A percentile compares a stretch with the other conserved stretches of the same genome.
phyloP scores from a whole-genome alignment of 1,284 basidiomycete species.

The Mycosarcoma maydis region DNA sequence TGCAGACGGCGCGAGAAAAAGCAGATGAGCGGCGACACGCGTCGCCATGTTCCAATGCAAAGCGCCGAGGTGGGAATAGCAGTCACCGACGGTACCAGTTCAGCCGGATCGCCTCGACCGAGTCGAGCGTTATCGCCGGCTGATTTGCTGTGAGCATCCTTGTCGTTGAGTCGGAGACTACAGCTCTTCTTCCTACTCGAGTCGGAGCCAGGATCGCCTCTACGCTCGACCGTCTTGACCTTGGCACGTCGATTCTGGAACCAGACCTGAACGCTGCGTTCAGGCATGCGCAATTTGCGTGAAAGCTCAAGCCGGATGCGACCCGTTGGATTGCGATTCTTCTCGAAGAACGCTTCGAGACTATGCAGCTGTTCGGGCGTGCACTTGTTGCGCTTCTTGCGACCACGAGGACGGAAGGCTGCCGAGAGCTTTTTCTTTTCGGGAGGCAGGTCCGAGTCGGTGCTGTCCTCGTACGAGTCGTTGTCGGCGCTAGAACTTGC shows the following conservation, averaged over 20 bases:
- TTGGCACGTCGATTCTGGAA: slow-evolving; percentile 57
- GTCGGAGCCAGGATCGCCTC: slow-evolving; percentile 25
- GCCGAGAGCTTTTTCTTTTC: slow-evolving; percentile 43
- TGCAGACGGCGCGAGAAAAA: slow-evolving; percentile 55
- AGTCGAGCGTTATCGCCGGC: background rate
- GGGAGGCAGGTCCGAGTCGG: slow-evolving; percentile 42
- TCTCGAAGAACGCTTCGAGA: slow-evolving; percentile 53
- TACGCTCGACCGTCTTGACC: slow-evolving; percentile 46
- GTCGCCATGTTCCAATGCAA: slow-evolving; percentile 56
- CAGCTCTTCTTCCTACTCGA: slow-evolving; percentile 25
- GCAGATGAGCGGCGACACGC: slow-evolving; percentile 57
- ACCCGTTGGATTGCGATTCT: slow-evolving; percentile 58
- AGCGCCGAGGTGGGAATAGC: slow-evolving; percentile 50
- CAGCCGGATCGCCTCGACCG: slow-evolving; percentile 2
- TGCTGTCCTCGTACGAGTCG: slow-evolving; percentile 46
- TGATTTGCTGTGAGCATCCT: slow-evolving; percentile 5
- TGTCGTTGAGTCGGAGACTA: slow-evolving; percentile 22
- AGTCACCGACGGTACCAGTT: slow-evolving; percentile 30
- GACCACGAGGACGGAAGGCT: slow-evolving; percentile 39
- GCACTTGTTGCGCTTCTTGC: slow-evolving; percentile 60
- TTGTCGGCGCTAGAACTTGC: slow-evolving; percentile 18
- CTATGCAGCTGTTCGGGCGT: slow-evolving; percentile 50
- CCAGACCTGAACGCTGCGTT: slow-evolving; percentile 60
- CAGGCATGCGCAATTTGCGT: slow-evolving; percentile 49
- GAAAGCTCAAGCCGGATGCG: slow-evolving; percentile 48